phyloP scores from a whole-genome alignment of 1,284 basidiomycete species.

The Rhodotorula sp. region DNA sequence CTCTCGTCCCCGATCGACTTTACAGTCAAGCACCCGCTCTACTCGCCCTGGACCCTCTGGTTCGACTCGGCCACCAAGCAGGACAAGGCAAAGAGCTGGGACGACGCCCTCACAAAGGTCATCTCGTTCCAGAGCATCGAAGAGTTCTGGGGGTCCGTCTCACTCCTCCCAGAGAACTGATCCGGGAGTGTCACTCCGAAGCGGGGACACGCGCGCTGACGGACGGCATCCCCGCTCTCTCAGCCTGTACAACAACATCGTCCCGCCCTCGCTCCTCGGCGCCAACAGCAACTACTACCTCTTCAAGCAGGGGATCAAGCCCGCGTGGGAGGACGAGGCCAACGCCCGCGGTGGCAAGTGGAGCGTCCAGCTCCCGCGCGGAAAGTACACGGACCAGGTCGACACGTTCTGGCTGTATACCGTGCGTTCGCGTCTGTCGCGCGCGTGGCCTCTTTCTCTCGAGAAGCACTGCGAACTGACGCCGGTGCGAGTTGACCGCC shows the following conservation, averaged over 20 bases:
- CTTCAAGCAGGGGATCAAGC: slow-evolving; percentile 96
- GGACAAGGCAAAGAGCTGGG: slow-evolving; percentile 77
- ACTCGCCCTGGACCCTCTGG: slow-evolving; percentile 81
- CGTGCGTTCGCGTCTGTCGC: slow-evolving; percentile 52
- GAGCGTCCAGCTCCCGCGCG: slow-evolving; percentile 94
- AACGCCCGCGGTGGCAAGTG: slow-evolving; percentile 98
- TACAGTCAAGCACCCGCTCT: slow-evolving; percentile 45
- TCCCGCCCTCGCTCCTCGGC: slow-evolving; percentile 81
- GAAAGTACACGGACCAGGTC: slow-evolving; percentile 78
- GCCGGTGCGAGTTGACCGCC: not conserved
- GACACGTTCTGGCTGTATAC: slow-evolving; percentile 99
- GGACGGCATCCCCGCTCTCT: not conserved
- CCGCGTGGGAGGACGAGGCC: slow-evolving; percentile 93
- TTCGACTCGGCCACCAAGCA: slow-evolving; percentile 91
- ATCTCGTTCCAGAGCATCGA: slow-evolving; percentile 91
- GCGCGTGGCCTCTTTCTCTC: not conserved
- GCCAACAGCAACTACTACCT: slow-evolving; percentile 99
- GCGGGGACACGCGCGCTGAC: not conserved
- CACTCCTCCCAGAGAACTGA: too few species aligned
- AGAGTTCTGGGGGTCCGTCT: slow-evolving; percentile 89
- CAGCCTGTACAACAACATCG: slow-evolving; percentile 95
- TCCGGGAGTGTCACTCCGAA: too few species aligned
- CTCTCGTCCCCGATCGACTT: slow-evolving; percentile 40
- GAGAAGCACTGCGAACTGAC: not conserved
- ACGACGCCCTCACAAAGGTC: slow-evolving; percentile 94